Evolutionary conservation across 192 early-diverging fungal genomes (phyloP), one percentile per base, ranked within the genome.

Genomic region (Podila verticillata): DNA sequence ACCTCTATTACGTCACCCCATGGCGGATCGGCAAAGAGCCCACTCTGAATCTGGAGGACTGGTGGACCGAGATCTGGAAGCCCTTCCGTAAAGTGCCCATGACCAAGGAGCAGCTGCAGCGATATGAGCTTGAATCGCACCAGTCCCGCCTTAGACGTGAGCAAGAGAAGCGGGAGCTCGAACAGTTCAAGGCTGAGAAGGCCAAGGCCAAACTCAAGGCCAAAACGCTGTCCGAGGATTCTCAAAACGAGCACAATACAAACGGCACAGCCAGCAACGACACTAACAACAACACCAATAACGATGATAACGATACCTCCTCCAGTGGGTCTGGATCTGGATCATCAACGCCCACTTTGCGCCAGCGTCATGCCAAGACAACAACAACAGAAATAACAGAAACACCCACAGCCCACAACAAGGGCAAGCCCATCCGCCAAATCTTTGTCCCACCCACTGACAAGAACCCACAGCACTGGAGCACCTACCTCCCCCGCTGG

Each of bases 41-140:
- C 1, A 72, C 69, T 7, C 20, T 79, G 35, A 79, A 72, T 48
- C 49, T 71, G 7, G 75, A 79, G 35, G 75, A 79, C 31, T 79
- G 75, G 75, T 72, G 51, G 59, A 47, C 32, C 22, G 75, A 79
- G 69, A 36, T 63, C 59, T 79, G 75, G 75, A 39, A 61, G 30
- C 75, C 75, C 59, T 79, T 79, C 75, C 75, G 75, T 30, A 79
- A 79, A 47, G 61, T 79, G 3, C 75, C 75, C 34, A 61, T 79
- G 68, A 71, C 32, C 36, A 79, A 79, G 44, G 69, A 71, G 12
- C 75, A 79, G 44, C 59, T 79, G 30, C 68, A 79, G 24, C 63
- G 69, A 12, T 63, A 28, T 17, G 75, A 79, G 32, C 68, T 79
- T 49, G 75, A 79, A 30, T 13, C 62, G 17, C 75, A 79, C 15